phyloP scores from a whole-genome alignment of 2,329 filamentous ascomycete species.

The Aspergillus tanneri region DNA sequence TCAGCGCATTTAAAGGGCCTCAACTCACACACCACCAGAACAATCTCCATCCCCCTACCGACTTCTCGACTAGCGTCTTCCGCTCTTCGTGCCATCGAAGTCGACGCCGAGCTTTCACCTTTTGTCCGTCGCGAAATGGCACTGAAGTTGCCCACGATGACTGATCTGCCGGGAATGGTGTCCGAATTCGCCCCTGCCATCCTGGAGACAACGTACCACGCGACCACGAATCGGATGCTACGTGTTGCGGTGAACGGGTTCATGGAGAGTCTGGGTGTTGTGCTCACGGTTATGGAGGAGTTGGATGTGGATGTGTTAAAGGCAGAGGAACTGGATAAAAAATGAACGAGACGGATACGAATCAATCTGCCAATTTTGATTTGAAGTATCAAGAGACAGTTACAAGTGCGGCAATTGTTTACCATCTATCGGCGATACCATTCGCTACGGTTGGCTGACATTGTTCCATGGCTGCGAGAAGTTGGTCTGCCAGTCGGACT shows the following conservation, averaged over 20 bases:
- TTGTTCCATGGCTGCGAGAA: too few species aligned
- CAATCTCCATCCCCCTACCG: constrained; percentile 77
- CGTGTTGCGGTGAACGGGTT: constrained; percentile 95
- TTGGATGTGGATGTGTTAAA: constrained; percentile 80
- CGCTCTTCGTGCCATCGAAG: constrained; percentile 71
- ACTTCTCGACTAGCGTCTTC: constrained; percentile 72
- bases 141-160: constrained; percentile 42
- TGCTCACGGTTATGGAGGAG: constrained; percentile 86
- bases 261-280: constrained; percentile 82
- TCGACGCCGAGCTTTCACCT: constrained; percentile 86
- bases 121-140: constrained; percentile 73
- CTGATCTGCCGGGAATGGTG: constrained; percentile 35
- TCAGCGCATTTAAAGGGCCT: constrained; percentile 1
- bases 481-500: too few species aligned
- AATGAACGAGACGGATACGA: constrained; percentile 18
- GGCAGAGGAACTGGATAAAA: constrained; percentile 25
- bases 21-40: constrained; percentile 49
- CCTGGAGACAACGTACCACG: constrained; percentile 73
- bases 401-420: too few species aligned
- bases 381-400: too few species aligned
- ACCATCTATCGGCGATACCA: too few species aligned
- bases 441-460: too few species aligned
- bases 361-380: too few species aligned
- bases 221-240: constrained; percentile 94
- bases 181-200: constrained; percentile 44